Evolutionary conservation across 305 asterid genomes (phyloP), one percentile per base, ranked within the genome.

Genomic region (Petunia hybrid): DNA sequence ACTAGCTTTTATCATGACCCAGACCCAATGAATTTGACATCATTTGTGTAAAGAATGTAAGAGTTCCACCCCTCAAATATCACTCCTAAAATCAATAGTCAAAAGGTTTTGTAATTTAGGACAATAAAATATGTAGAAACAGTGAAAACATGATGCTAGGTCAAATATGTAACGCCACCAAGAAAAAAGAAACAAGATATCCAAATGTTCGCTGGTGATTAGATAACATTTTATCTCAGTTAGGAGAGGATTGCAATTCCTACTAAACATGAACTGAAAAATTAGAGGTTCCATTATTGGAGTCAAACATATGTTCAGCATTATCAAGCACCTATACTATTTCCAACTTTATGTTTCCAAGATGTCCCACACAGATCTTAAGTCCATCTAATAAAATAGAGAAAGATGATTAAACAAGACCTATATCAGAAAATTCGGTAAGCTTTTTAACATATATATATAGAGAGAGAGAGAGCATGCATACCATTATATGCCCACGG

Each of bases 401-500:
- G 22, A 46, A 55, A 78, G 38, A 63, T n/a, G 81, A 59, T 35
- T 2, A 38, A 43, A 61, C 4, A 22, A 31, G 69, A 38, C 1
- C 16, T 56, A 39, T n/a, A n/a, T n/a, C n/a, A n/a, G n/a, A n/a
- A n/a, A n/a, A n/a, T n/a, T n/a, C n/a, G n/a, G n/a, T n/a, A n/a
- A n/a, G n/a, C n/a, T n/a, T n/a, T n/a, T n/a, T n/a, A n/a, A n/a
- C n/a, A n/a, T n/a, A n/a, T n/a, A n/a, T n/a, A n/a, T n/a, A n/a
- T n/a, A n/a, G n/a, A n/a, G n/a, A n/a, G n/a, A n/a, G n/a, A n/a
- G n/a, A n/a, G n/a, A n/a, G 63, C 79, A 46, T 66, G 68, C 87
- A 57, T 92, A 93, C 98, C 98, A 71, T 93, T 90, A 64, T 86
- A 82, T 48, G 96, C 84, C 98, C 98, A 95, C 45, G 92, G 98